These are phyloP conservation scores for Gossypium turneri DNA, from an alignment of 345 rosid genomes.

Conservation along the genomic window DNA sequence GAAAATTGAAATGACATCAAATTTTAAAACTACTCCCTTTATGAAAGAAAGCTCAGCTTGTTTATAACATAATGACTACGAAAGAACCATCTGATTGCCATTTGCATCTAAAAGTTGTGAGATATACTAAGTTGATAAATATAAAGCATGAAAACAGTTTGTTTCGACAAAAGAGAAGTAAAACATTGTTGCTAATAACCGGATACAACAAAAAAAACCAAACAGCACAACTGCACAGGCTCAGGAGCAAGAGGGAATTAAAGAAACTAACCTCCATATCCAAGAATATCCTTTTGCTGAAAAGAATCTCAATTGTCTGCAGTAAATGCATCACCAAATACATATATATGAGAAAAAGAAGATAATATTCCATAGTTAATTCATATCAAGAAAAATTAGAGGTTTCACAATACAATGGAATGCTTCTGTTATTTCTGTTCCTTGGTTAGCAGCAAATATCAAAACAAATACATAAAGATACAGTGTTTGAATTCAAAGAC, in stretches of 20 bases:
- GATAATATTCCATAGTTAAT: neutral
- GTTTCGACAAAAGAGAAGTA: neutral
- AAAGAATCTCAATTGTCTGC: constrained; percentile 79
- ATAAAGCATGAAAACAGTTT: neutral
- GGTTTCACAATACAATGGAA: neutral
- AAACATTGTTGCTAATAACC: neutral
- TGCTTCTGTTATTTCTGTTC: neutral
- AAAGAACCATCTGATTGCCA: neutral
- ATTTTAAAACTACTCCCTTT: neutral
- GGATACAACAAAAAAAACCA: neutral
- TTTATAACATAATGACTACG: neutral
- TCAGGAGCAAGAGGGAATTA: neutral
- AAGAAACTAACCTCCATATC: constrained; percentile 63
- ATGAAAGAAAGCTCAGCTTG: neutral
- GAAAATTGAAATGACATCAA: neutral
- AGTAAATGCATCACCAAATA: constrained; percentile 18
- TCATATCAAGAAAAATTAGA: neutral
- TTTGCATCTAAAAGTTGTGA: neutral
- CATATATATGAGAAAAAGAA: neutral
- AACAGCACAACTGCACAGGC: neutral
- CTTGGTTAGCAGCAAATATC: neutral
- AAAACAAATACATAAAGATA: neutral
- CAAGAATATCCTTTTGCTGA: constrained; percentile 56
- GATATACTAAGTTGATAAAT: neutral
- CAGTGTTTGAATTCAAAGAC: neutral